Base-by-base conservation (phyloP, 2,329 filamentous ascomycete genomes). In the Raffaelea albimanens region DNA sequence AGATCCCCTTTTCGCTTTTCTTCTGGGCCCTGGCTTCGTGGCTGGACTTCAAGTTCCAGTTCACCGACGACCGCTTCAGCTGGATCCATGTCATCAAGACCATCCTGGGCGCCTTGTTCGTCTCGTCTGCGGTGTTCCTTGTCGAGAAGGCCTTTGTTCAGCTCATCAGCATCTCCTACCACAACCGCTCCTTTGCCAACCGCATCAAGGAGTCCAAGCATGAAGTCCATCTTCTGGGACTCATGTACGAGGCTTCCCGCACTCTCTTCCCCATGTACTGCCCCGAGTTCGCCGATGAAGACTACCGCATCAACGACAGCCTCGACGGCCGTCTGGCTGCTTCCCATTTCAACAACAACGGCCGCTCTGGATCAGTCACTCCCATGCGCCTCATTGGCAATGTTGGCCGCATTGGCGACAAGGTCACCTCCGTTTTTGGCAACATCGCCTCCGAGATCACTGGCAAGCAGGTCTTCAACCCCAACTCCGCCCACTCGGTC, bases 371-470 rank as follows among this genome's bases (percentile, higher is more conserved):
- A 40, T 80, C 82, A 8, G 79, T 75, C 5, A 87, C 85, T 2
- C 91, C 91, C 1, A 82, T 94, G 74, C 81, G 79, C 52, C 66
- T 96, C 16, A 82, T 97, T 44, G 77, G 82, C 48, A 69, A 75
- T 49, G 82, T 88, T 44, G 85, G 86, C 38, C 82, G 89, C 20
- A 73, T 95, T 47, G 91, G 91, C 58, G 91, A 94, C 71, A 95
- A 95, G 67, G 81, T 97, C 52, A 95, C 90, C 0, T 90, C 88
- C 2, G 86, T 84, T 0, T 94, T 97, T 63, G 93, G 93, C 21
- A 93, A 95, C 58, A 80, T 97, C 44, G 91, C 93, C 2, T 87
- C 87, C 2, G 93, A 97, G 59, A 90, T 98, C 51, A 95, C 93
- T 0, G 93, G 93, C 55, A 95, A 94, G 68, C 82, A 95, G 59